Evolutionary conservation across 352 stramenopile genomes (phyloP).

Genomic region (Globisporangium mamillatum): DNA sequence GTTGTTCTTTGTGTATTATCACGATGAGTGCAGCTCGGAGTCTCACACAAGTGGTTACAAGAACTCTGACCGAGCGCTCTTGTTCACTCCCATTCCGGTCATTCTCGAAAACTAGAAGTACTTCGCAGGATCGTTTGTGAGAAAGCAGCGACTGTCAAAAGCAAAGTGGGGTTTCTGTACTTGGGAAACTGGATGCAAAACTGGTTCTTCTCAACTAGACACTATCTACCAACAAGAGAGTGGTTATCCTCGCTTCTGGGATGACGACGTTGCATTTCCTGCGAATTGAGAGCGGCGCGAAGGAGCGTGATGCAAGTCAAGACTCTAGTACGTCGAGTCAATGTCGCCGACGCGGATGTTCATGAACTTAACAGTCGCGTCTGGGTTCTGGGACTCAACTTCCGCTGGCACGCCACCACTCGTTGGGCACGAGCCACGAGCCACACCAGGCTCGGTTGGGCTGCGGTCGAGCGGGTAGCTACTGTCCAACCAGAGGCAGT

Average conservation of each 20-base stretch:
- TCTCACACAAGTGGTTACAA: background rate
- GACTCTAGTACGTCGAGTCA: constrained; percentile 31
- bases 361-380: constrained; percentile 65
- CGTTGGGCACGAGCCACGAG: constrained; percentile 50
- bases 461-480: constrained; percentile 45
- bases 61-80: too few species aligned
- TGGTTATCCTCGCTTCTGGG: background rate
- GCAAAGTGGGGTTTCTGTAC: background rate
- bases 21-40: too few species aligned
- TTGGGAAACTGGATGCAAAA: constrained; percentile 2
- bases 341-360: constrained; percentile 76
- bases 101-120: background rate
- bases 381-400: constrained; percentile 42
- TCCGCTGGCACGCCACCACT: constrained; percentile 46
- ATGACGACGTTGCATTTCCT: background rate
- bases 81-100: background rate
- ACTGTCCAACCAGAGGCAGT: constrained; percentile 75
- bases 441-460: constrained; percentile 40
- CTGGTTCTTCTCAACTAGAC: background rate
- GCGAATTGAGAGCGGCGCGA: background rate
- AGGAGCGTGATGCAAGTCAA: background rate
- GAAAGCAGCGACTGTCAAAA: background rate
- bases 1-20: too few species aligned
- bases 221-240: background rate
- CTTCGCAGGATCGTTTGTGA: background rate